These are phyloP conservation scores for Sarcocystis neurona DNA, from an alignment of 169 alveolate genomes.

Conservation along the genomic window DNA sequence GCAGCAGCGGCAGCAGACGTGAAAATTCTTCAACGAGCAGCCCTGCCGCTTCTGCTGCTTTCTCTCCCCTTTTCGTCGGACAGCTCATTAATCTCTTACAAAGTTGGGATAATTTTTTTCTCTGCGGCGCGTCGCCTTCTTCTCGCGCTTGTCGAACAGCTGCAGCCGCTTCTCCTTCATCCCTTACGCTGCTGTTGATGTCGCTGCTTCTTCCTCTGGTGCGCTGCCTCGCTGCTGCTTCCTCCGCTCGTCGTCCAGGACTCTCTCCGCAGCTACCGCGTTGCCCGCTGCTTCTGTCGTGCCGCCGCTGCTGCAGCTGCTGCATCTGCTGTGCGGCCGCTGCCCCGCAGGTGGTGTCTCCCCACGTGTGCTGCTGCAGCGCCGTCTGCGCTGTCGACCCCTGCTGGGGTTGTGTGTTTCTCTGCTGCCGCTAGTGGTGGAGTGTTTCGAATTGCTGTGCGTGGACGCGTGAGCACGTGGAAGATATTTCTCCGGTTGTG, in stretches of 20 bases:
- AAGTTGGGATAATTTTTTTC: neutral
- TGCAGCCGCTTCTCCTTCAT: neutral
- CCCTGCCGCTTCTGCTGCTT: neutral
- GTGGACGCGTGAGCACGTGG: neutral
- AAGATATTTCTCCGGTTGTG: neutral
- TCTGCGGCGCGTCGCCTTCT: neutral
- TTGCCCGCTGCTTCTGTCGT: neutral
- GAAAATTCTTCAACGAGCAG: neutral
- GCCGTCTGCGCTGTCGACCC: neutral
- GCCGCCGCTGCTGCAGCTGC: slow-evolving; percentile 30
- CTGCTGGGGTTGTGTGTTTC: neutral
- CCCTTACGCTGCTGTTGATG: neutral
- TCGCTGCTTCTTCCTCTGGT: slow-evolving; percentile 6
- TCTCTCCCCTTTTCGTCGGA: neutral
- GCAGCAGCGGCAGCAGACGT: neutral
- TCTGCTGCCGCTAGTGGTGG: neutral
- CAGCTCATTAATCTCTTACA: neutral
- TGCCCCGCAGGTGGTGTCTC: too few relatives aligned
- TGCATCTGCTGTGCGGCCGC: too few relatives aligned
- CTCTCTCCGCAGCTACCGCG: too few relatives aligned
- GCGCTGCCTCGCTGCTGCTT: too few relatives aligned
- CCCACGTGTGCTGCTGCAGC: neutral
- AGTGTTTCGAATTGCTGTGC: neutral
- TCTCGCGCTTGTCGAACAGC: neutral
- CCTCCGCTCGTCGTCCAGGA: too few relatives aligned